Evolutionary conservation across 176 grass and related monocot genomes (phyloP).

Genomic region (Hordeum vulgare): DNA sequence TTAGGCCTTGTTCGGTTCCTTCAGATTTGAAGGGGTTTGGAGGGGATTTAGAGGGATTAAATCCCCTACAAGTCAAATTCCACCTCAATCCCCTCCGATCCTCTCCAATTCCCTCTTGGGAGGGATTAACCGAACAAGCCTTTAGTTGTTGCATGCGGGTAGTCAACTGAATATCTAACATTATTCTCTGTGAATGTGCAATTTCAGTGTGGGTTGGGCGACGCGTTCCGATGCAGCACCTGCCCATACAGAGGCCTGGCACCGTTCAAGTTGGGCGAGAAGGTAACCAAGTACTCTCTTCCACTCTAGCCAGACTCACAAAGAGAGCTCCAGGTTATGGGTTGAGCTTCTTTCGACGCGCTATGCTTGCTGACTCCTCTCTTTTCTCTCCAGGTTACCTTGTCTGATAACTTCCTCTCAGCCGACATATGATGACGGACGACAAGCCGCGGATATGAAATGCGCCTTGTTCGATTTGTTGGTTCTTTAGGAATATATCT

Average conservation of each 20-base stretch:
- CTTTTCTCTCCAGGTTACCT: constrained; percentile 33
- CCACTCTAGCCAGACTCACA: not conserved
- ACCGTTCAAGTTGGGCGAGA: constrained; percentile 81
- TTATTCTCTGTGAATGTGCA: not conserved
- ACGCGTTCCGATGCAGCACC: constrained; percentile 81
- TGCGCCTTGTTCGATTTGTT: constrained; percentile 3
- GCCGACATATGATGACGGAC: constrained; percentile 42
- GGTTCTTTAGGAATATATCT: not conserved
- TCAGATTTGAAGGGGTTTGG: too few relatives aligned
- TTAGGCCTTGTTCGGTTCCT: too few relatives aligned
- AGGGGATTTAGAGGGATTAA: too few relatives aligned
- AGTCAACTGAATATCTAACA: not conserved
- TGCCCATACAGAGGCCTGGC: constrained; percentile 88
- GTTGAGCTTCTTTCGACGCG: not conserved
- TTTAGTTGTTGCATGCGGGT: not conserved
- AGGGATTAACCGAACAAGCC: too few relatives aligned
- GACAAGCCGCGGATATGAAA: not conserved
- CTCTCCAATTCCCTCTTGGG: too few relatives aligned
- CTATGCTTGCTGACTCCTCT: not conserved
- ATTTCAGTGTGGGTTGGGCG: constrained; percentile 86
- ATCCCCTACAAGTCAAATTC: too few relatives aligned
- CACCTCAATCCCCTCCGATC: too few relatives aligned
- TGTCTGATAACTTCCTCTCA: constrained; percentile 54
- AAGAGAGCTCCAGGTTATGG: not conserved
- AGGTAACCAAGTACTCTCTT: constrained; percentile 20